Conservation (phyloP, 352 stramenopile species). For the Phytopythium oedochilum region DNA sequence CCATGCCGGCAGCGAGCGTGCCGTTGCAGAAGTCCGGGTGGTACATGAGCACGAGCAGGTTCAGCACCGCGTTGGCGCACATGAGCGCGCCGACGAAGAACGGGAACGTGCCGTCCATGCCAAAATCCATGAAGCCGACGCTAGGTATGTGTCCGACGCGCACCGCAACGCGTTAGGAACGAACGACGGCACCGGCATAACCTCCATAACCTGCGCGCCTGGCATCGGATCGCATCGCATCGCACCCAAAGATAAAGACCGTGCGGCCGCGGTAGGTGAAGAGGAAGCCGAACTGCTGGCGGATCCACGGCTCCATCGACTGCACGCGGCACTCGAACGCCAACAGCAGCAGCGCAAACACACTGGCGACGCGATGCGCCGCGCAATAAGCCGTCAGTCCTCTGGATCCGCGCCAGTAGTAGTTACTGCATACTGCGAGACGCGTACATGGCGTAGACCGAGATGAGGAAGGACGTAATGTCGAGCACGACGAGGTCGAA, state of each 20-base stretch:
- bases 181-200: too few relatives aligned
- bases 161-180: background rate
- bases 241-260: constrained; percentile 78
- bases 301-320: constrained; percentile 85
- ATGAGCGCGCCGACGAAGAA: constrained; percentile 75
- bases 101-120: constrained; percentile 69
- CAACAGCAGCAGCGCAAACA: constrained; percentile 78
- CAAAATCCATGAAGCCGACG: constrained; percentile 87
- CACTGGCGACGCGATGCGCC: constrained; percentile 25
- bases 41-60: constrained; percentile 75
- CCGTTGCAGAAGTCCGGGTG: constrained; percentile 85
- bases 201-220: too few relatives aligned
- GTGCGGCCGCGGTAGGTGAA: constrained; percentile 86
- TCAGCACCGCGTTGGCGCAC: constrained; percentile 72
- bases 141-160: too few relatives aligned
- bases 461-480: constrained; percentile 86
- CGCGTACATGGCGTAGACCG: constrained; percentile 80
- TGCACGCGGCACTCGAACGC: constrained; percentile 86
- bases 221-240: too few relatives aligned
- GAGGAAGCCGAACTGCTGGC: constrained; percentile 82
- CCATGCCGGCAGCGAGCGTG: constrained; percentile 62
- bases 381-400: constrained; percentile 2
- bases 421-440: background rate
- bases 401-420: too few relatives aligned
- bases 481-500: constrained; percentile 84